Conservation (phyloP, 208 protist genomes). For the Willaertia magna region DNA sequence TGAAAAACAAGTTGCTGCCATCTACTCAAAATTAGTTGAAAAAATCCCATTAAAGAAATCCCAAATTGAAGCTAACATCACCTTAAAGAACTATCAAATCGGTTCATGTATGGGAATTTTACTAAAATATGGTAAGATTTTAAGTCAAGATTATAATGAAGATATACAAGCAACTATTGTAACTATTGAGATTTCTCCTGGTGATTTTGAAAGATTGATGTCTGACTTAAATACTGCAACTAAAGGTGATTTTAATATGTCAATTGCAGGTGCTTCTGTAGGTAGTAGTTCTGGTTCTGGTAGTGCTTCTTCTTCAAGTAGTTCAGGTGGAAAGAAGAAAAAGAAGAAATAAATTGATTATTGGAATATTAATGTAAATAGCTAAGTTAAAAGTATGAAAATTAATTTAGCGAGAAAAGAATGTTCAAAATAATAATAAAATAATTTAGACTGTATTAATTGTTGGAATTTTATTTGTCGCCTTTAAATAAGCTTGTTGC, state of each 20-base stretch:
- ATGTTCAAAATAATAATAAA: too few relatives aligned
- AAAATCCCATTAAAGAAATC: background rate
- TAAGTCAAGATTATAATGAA: background rate
- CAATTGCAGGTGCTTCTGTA: background rate
- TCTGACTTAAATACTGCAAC: background rate
- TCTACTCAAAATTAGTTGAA: constrained; percentile 2
- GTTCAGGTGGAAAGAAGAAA: background rate
- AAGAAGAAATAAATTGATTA: background rate
- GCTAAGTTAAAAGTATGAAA: too few relatives aligned
- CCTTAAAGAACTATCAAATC: background rate
- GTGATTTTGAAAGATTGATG: constrained; percentile 3
- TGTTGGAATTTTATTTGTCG: too few relatives aligned
- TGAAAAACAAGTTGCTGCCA: background rate
- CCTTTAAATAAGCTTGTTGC: too few relatives aligned
- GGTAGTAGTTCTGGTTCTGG: background rate
- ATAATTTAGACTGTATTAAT: too few relatives aligned
- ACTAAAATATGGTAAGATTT: background rate
- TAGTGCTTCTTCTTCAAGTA: background rate
- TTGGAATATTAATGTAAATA: too few relatives aligned
- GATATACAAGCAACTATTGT: background rate
- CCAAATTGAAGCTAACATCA: background rate
- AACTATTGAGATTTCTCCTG: background rate
- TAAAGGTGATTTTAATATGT: background rate
- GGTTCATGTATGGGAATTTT: background rate
- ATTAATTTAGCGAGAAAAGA: too few relatives aligned